Evolutionary conservation across 495 filamentous ascomycete genomes (phyloP).

Genomic region (Geopyxis carbonaria): DNA sequence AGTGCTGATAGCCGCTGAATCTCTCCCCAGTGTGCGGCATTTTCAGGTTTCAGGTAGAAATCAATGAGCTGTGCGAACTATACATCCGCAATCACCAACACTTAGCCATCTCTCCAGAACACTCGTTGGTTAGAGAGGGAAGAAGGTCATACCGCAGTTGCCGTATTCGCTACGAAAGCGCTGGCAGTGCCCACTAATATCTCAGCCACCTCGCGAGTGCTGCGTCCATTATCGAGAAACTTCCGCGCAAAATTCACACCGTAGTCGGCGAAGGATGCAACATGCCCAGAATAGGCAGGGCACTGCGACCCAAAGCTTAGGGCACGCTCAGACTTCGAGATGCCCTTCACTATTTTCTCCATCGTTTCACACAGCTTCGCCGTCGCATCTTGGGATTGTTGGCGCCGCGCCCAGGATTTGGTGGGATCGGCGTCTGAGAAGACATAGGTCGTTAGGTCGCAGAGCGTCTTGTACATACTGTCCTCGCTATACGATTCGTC

Average conservation of each 20-base stretch:
- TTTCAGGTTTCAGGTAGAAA: conserved; percentile 13
- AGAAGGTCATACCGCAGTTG: conserved; percentile 5
- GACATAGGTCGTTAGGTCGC: conserved; percentile 43
- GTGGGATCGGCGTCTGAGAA: conserved; percentile 51
- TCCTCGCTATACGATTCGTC: conserved; percentile 38
- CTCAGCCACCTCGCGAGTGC: conserved; percentile 7
- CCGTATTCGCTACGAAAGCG: conserved; percentile 12
- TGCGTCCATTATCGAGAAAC: conserved; percentile 2
- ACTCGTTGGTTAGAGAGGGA: background rate
- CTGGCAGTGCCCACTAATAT: conserved; percentile 14
- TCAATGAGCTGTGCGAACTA: conserved; percentile 18
- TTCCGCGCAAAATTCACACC: conserved; percentile 10
- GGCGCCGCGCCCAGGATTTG: conserved; percentile 43
- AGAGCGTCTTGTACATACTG: conserved; percentile 43
- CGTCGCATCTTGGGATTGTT: conserved; percentile 30
- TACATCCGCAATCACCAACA: background rate
- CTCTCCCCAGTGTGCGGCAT: conserved; percentile 12
- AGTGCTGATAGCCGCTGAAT: conserved; percentile 8
- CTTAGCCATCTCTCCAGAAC: too few species aligned
- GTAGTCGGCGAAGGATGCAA: conserved; percentile 1
- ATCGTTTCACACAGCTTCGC: conserved; percentile 1
- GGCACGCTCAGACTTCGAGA: background rate
- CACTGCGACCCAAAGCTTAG: background rate
- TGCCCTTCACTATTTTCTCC: background rate
- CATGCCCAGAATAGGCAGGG: background rate